phyloP scores from a whole-genome alignment of 1,284 basidiomycete species.

The Microbotryum lychnidis-dioicae region DNA sequence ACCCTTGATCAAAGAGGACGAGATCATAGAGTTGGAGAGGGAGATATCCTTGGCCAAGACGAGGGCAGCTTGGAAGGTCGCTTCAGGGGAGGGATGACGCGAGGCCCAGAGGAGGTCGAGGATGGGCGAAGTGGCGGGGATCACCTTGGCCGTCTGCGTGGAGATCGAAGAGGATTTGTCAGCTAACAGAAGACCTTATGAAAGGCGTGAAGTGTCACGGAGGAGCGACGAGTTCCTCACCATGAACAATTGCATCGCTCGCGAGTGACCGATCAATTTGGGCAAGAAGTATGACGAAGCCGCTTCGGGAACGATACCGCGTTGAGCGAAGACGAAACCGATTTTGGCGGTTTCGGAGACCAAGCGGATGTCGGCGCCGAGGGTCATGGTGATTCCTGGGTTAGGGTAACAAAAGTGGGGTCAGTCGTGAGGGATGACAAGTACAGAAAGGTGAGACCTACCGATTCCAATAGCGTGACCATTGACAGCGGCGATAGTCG shows the following conservation, averaged over 20 bases:
- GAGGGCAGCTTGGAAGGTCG: constrained; percentile 6
- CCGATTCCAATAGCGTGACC: constrained; percentile 17
- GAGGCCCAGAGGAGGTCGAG: constrained; percentile 7
- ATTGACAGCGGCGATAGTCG: constrained; percentile 15
- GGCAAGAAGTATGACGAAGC: constrained; percentile 12
- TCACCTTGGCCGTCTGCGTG: constrained; percentile 1
- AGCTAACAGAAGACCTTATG: background rate
- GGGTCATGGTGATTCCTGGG: constrained; percentile 15
- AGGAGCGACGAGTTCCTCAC: background rate
- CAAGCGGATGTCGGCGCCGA: constrained; percentile 9
- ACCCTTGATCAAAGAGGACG: constrained; percentile 4
- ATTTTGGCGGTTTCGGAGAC: constrained; percentile 11
- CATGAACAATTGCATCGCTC: constrained; percentile 15
- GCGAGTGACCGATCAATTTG: constrained; percentile 11
- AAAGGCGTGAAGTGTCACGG: background rate
- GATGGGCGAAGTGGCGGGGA: constrained; percentile 7
- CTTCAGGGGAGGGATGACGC: constrained; percentile 4
- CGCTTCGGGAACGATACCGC: constrained; percentile 15
- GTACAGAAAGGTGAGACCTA: background rate
- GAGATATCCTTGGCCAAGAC: constrained; percentile 6
- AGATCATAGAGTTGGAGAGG: constrained; percentile 8
- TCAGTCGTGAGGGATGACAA: background rate
- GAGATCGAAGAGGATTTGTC: background rate
- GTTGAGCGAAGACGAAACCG: constrained; percentile 15
- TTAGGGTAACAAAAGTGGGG: background rate